Conservation (phyloP, 306 rosid species). For the Abrus pulchellus region DNA sequence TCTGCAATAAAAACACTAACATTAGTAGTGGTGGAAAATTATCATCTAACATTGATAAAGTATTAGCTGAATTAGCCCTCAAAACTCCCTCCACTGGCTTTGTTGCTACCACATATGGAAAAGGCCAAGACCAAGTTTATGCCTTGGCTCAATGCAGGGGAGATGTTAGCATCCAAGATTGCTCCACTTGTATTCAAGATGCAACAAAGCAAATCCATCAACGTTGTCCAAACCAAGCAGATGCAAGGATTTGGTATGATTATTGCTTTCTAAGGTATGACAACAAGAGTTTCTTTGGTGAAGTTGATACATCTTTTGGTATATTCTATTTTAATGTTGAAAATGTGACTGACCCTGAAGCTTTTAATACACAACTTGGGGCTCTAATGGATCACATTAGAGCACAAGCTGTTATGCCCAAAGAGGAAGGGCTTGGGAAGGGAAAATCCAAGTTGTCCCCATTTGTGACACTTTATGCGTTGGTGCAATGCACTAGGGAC, state of each 20-base stretch:
- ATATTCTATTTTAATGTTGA: conserved; percentile 59
- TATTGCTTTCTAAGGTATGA: conserved; percentile 65
- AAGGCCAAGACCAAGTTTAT: conserved; percentile 55
- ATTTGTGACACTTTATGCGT: conserved; percentile 65
- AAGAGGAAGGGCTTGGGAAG: conserved; percentile 68
- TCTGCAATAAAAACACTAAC: conserved; percentile 59
- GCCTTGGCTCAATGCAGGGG: conserved; percentile 78
- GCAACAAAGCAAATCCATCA: conserved; percentile 62
- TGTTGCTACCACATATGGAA: conserved; percentile 52
- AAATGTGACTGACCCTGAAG: conserved; percentile 66
- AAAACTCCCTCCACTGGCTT: conserved; percentile 61
- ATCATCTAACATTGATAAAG: conserved; percentile 57
- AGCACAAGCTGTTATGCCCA: conserved; percentile 52
- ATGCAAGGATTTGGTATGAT: conserved; percentile 76
- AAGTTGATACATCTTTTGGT: conserved; percentile 67
- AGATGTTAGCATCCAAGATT: conserved; percentile 66
- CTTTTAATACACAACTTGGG: conserved; percentile 60
- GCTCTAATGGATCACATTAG: conserved; percentile 52
- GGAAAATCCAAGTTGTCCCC: conserved; percentile 58
- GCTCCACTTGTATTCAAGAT: conserved; percentile 64
- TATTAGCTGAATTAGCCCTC: conserved; percentile 58
- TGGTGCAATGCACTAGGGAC: conserved; percentile 81
- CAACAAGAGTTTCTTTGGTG: conserved; percentile 56
- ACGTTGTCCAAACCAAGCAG: conserved; percentile 63
- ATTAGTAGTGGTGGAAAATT: conserved; percentile 49